Conservation (phyloP, 2,329 filamentous ascomycete genomes). For the Annulohypoxylon truncatum region DNA sequence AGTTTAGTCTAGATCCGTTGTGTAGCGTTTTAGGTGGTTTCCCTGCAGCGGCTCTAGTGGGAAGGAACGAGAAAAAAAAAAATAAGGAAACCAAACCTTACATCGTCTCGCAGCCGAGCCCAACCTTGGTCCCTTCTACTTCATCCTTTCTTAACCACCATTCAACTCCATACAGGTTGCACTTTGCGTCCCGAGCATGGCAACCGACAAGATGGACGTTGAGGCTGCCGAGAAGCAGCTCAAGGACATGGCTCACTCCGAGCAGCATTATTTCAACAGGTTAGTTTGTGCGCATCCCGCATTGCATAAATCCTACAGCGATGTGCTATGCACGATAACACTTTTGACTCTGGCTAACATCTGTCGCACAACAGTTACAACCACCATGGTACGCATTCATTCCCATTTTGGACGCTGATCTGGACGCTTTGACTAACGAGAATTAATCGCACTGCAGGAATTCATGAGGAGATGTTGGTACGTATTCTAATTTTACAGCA, state of each 20-base stretch:
- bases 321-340: conserved; percentile 32
- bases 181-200: conserved; percentile 38
- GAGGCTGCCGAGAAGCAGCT: conserved; percentile 71
- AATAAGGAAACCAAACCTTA: conserved; percentile 28
- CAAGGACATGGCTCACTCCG: conserved; percentile 86
- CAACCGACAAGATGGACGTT: conserved; percentile 65
- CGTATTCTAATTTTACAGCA: conserved; percentile 55
- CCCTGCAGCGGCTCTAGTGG: conserved; percentile 17
- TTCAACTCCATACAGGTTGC: conserved; percentile 21
- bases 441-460: conserved; percentile 66
- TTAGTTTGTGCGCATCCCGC: conserved; percentile 53
- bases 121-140: conserved; percentile 28
- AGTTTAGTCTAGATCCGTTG: conserved; percentile 30
- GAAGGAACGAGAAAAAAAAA: conserved; percentile 21
- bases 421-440: conserved; percentile 37
- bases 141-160: conserved; percentile 19
- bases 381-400: conserved; percentile 81
- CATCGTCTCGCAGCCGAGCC: conserved; percentile 15
- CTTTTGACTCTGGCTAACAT: conserved; percentile 28
- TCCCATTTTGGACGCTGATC: conserved; percentile 10
- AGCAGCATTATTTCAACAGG: conserved; percentile 99
- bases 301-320: conserved; percentile 1
- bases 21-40: conserved; percentile 18
- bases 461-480: conserved; percentile 98
- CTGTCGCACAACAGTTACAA: conserved; percentile 77